Percentiles rank a stretch among this genome's conserved stretches.
These are phyloP conservation scores for Vigna nakashimae DNA, from an alignment of 306 rosid species.

Conservation along the genomic window DNA sequence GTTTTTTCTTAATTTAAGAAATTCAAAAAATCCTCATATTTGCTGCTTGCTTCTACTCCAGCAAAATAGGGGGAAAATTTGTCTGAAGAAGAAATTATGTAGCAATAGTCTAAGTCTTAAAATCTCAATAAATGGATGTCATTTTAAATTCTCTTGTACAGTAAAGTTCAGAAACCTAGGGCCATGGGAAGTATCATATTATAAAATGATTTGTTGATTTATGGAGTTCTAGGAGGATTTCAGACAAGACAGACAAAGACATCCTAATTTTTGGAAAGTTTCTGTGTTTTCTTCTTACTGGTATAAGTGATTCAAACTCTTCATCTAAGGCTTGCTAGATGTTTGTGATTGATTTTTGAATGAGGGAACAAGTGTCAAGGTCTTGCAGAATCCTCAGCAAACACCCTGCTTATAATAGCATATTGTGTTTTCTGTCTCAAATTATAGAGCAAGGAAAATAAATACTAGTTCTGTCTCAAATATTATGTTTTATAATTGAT, in stretches of 20 bases:
- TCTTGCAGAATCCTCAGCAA: no score
- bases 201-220: neutral
- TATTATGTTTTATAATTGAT: no score
- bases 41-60: neutral
- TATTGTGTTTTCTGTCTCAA: no score
- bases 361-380: slow-evolving; percentile 2
- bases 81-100: neutral
- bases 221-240: neutral
- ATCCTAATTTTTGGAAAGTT: neutral
- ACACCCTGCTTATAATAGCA: no score
- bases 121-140: slow-evolving; percentile 4
- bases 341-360: neutral
- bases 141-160: neutral
- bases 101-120: neutral
- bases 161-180: neutral
- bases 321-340: neutral
- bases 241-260: neutral
- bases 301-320: neutral
- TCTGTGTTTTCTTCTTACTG: neutral
- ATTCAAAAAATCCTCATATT: neutral
- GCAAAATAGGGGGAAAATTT: neutral
- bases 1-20: no score
- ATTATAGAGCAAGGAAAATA: no score
- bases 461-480: no score
- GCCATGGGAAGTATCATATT: neutral